phyloP scores from a whole-genome alignment of 2,329 filamentous ascomycete genomes.

The Talaromyces sp. region DNA sequence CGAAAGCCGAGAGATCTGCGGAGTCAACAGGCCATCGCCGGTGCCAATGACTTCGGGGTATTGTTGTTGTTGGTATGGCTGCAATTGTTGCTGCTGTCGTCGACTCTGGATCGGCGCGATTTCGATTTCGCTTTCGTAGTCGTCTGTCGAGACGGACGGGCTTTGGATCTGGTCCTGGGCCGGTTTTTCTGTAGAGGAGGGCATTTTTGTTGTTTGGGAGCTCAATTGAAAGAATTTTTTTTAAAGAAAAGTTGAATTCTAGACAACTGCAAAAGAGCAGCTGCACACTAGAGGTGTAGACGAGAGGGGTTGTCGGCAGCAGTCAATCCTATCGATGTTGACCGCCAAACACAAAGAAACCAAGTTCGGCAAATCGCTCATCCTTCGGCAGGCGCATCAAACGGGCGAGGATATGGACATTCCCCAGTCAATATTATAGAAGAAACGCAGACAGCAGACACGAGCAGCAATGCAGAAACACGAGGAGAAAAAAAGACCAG shows the following conservation, averaged over 20 bases:
- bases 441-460: neutral
- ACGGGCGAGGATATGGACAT: neutral
- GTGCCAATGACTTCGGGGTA: constrained; percentile 6
- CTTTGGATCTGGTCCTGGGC: neutral
- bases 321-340: neutral
- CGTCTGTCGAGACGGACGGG: constrained; percentile 3
- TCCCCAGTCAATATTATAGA: neutral
- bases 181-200: neutral
- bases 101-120: constrained; percentile 10
- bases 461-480: neutral
- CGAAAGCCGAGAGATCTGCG: constrained; percentile 25
- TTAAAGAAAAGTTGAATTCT: neutral
- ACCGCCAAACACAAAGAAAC: neutral
- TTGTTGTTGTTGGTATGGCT: neutral
- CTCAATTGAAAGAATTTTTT: neutral
- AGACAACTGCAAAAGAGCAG: neutral
- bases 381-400: neutral
- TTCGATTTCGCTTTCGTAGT: constrained; percentile 8
- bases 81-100: constrained; percentile 1
- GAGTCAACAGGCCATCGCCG: constrained; percentile 18
- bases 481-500: neutral
- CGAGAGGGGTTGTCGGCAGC: neutral
- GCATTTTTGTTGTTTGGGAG: neutral
- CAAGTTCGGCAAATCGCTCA: neutral
- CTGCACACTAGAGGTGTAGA: neutral